Evolutionary conservation across 306 rosid species (phyloP), one percentile per base, ranked within the genome.

Genomic region (Neltuma alba): DNA sequence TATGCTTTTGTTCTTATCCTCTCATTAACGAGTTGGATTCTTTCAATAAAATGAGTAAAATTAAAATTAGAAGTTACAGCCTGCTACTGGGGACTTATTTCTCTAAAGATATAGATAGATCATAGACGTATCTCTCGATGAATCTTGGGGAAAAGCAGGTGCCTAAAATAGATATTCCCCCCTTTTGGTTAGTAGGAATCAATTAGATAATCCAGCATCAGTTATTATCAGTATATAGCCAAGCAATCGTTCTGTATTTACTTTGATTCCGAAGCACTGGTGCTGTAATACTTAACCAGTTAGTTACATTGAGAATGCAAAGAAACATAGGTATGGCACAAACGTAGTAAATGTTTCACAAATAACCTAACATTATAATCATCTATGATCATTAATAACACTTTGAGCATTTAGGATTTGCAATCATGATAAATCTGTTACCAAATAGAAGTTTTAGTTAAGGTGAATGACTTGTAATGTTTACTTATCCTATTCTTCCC

Each of bases 401-500:
- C 48, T 40, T 2, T 14, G 9, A 27, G 38, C 58, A 25, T 27
- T 14, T 42, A 70, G 1, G 40, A n/a, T 45, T 72, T 45, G 9
- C 16, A 15, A 45, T 71, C 6, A 28, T 72, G 34, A 50, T 57
- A 23, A 60, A 11, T 13, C 16, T 69, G 33, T 8, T 38, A 66
- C 27, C 12, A 16, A 31, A 38, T n/a, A 21, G 23, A 2, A 18
- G 54, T 79, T 48, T 13, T 36, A 72, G 76, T 20, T 4, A 33
- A 18, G 21, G 5, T 21, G 16, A 27, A 27, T 58, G 64, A 13
- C 70, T 78, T 40, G 25, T 47, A 48, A 37, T 70, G 63, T 61
- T 72, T 20, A 34, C 65, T 54, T 71, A 72, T 70, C 72, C 58
- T 33, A 34, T 63, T 83, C 82, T 64, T 57, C 63, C 37, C 72